Base-by-base conservation (phyloP, 2,329 filamentous ascomycete genomes). In the Colletotrichum cereale region DNA sequence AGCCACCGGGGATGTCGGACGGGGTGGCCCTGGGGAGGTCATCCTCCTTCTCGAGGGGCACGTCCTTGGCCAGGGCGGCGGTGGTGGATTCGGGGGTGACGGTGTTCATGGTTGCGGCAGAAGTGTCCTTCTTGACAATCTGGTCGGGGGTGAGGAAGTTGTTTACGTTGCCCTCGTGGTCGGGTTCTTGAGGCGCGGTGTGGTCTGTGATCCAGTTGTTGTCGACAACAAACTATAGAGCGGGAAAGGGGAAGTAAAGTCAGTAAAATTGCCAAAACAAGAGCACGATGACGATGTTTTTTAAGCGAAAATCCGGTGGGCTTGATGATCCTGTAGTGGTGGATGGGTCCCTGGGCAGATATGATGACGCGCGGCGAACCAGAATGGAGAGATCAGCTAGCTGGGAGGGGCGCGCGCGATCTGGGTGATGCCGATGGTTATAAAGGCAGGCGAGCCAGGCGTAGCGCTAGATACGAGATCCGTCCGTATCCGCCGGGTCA, bases 211-310 rank as follows among this genome's bases (percentile, higher is more conserved):
- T 91, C 96, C 96, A 99, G 76, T 89, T 89, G 76, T 93, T 94
- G 88, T 99, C 94, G 75, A 98, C 96, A 77, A 99, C 93, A 82
- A 97, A 99, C 96, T 98, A 81, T 66, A 77, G 48, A 63, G 40
- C 29, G 55, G 67, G 50, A 73, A 66, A 76, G 71, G 67, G 57
- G 63, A 66, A 58, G 60, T 47, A 57, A 57, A 63, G 71, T 73
- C 58, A 71, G 67, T 63, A 63, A 71, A 67, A 60, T 63, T 61
- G 61, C 21, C 38, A 63, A 57, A 24, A 44, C 36, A 56, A 50
- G 29, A 31, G 63, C 34, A 57, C 36, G 34, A 66, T 66, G 68
- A 71, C 44, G 56, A 62, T 66, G 48, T 66, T 64, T 64, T 57
- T 72, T 62, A 63, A 71, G 62, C 62, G 62, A 74, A 63, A 64